Evolutionary conservation across 176 grass and related monocot species (phyloP), one percentile per base, ranked within the genome.

Genomic region (Echinochloa phyllopogon): DNA sequence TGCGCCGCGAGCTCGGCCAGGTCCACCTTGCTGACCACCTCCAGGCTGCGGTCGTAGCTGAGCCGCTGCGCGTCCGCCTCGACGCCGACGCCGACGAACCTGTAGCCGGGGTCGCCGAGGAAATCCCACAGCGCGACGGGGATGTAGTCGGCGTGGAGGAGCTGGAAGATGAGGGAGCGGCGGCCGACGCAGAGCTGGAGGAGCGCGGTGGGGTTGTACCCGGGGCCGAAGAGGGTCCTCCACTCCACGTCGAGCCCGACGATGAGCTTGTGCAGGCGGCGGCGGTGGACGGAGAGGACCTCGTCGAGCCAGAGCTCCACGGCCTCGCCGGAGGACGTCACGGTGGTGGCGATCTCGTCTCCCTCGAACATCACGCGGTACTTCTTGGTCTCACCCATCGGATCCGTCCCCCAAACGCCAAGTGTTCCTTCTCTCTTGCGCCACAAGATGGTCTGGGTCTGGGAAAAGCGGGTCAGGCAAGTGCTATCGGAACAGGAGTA

Each of bases 281-380:
- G 48, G 78, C 21, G 48, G 64, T 69, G 36, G 8, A 69, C 64
- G 78, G 33, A 15, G 2, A 0, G 20, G 12, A 81, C 20, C 48
- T 68, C 77, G 44, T 49, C 3, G 10, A 80, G 1, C 77, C 77
- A 80, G 45, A 5, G 1, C 17, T 81, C 77, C 36, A 89, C 82
- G 52, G 51, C 42, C 4, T 15, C 82, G 33, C 62, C 82, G 70
- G 87, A 89, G 43, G 70, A 36, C n/a, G 77, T 85, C 43, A 89
- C 77, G 36, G 87, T 89, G 77, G 82, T 43, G 69, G 17, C 41
- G 77, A 89, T 89, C 82, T 24, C 49, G 27, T 66, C 29, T 15
- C 6, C 6, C 39, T 37, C 60, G 69, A 89, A 85, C 16, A 2
- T 3, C 29, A 89, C 76, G 20, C 4, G 18, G 60, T 42, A 74